Evolutionary conservation across 139 green algal genomes (phyloP).

Genomic region (Ettlia oleoabundans): DNA sequence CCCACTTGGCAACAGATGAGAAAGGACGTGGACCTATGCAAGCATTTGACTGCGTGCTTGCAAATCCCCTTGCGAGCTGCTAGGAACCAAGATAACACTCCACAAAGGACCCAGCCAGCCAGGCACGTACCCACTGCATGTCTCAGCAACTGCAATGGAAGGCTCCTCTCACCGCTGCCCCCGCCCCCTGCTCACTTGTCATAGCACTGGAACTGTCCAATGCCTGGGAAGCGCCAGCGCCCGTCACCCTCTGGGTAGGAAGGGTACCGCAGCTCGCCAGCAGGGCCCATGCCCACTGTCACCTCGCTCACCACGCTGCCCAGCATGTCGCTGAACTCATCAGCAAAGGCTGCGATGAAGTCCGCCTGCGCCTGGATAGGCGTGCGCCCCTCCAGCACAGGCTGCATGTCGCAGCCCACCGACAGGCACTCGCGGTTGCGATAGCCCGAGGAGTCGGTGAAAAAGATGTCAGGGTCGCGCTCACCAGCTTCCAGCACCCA

Average conservation of each 20-base stretch:
- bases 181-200: constrained; percentile 61
- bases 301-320: constrained; percentile 89
- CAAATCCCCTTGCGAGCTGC: no score
- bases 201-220: constrained; percentile 99
- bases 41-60: neutral
- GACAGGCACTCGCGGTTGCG: constrained; percentile 96
- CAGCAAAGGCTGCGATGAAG: constrained; percentile 91
- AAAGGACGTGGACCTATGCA: neutral
- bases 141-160: no score
- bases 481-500: constrained; percentile 95
- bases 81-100: no score
- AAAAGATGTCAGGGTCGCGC: constrained; percentile 94
- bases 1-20: neutral
- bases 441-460: constrained; percentile 87
- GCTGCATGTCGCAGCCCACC: constrained; percentile 87
- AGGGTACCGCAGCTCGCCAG: constrained; percentile 98
- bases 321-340: constrained; percentile 75
- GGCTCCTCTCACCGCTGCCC: neutral
- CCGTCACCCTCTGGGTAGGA: constrained; percentile 95
- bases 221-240: constrained; percentile 94
- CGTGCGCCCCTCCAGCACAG: constrained; percentile 83
- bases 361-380: constrained; percentile 93
- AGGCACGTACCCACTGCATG: no score
- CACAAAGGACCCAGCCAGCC: no score
- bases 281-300: constrained; percentile 94